Evolutionary conservation across 306 rosid species (phyloP).

Genomic region (Elaeagnus macrophylla): DNA sequence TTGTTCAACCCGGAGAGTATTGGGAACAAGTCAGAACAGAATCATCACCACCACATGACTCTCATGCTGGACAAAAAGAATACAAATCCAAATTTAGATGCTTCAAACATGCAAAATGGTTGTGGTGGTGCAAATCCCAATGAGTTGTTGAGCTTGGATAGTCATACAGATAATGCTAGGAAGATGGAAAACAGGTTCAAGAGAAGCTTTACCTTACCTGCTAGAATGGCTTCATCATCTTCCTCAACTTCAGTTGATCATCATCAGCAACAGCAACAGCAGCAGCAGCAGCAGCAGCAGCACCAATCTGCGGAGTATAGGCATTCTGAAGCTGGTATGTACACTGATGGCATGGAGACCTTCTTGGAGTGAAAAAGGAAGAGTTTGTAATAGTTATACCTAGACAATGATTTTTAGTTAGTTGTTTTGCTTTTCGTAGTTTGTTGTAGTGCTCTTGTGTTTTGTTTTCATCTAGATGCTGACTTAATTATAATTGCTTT

Average conservation of each 20-base stretch:
- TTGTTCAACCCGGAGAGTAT: slow-evolving; percentile 63
- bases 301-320: slow-evolving; percentile 51
- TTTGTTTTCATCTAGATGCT: too few species aligned
- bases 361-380: slow-evolving; percentile 62
- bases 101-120: slow-evolving; percentile 31
- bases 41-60: slow-evolving; percentile 20
- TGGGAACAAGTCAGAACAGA: slow-evolving; percentile 43
- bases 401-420: too few species aligned
- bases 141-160: slow-evolving; percentile 89
- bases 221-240: slow-evolving; percentile 73
- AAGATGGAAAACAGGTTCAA: slow-evolving; percentile 68
- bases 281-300: slow-evolving; percentile 24
- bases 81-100: slow-evolving; percentile 35
- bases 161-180: slow-evolving; percentile 46
- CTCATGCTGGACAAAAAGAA: slow-evolving; percentile 12
- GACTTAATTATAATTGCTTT: too few species aligned
- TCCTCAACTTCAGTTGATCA: slow-evolving; percentile 79
- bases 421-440: too few species aligned
- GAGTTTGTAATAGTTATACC: slow-evolving; percentile 6
- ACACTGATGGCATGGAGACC: slow-evolving; percentile 86
- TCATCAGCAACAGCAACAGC: slow-evolving; percentile 16
- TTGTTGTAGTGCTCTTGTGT: too few species aligned
- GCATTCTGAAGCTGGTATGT: slow-evolving; percentile 64
- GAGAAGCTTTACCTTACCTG: slow-evolving; percentile 75
- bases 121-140: slow-evolving; percentile 33